Evolutionary conservation across 73 alveolate species (phyloP).

Genomic region (Loxodes magnus): DNA sequence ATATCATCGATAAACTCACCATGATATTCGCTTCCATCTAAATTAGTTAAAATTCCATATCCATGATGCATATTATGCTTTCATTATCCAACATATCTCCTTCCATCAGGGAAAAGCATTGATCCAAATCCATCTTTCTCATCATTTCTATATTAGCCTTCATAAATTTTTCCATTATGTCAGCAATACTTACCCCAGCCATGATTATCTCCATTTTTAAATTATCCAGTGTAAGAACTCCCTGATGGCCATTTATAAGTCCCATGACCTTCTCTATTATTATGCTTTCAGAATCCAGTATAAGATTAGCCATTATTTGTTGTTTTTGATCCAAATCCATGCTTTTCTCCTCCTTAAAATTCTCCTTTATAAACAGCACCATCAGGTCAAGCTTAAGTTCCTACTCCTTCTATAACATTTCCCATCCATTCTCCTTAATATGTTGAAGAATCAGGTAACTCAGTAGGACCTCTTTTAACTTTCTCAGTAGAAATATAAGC

Average conservation of each 20-base stretch:
- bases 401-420: conserved; percentile 53
- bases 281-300: conserved; percentile 13
- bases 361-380: conserved; percentile 47
- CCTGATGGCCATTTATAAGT: conserved; percentile 30
- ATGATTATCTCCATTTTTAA: conserved; percentile 13
- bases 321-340: conserved; percentile 15
- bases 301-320: conserved; percentile 14
- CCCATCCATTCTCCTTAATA: conserved; percentile 68
- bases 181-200: conserved; percentile 24
- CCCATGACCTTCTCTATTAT: conserved; percentile 17
- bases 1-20: conserved; percentile 20
- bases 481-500: not conserved
- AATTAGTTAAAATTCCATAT: conserved; percentile 15
- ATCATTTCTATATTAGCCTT: conserved; percentile 22
- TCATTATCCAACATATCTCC: conserved; percentile 31
- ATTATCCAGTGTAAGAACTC: conserved; percentile 18
- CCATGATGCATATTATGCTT: conserved; percentile 36
- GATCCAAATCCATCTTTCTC: conserved; percentile 31
- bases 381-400: conserved; percentile 57
- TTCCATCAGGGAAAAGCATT: conserved; percentile 29
- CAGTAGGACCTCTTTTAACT: conserved; percentile 3
- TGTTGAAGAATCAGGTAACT: conserved; percentile 21
- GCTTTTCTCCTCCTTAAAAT: conserved; percentile 13
- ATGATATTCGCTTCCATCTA: conserved; percentile 21
- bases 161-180: conserved; percentile 24